Base-by-base conservation (phyloP, 2,329 filamentous ascomycete genomes). In the Hymenoscyphus fructigenus region DNA sequence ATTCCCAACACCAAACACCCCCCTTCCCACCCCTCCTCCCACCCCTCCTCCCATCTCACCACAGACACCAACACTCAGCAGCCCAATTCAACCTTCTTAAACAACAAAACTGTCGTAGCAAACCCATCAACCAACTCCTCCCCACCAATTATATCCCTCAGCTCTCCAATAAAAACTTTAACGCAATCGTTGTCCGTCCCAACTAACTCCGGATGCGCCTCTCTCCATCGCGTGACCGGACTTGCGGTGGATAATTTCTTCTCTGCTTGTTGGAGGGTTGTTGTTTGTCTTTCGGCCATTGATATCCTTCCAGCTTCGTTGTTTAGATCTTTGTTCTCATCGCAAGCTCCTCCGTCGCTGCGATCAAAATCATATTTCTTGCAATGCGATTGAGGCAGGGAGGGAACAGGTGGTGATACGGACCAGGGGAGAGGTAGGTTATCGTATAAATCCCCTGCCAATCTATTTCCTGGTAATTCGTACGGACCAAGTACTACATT, bases 391-490 rank as follows among this genome's bases (percentile, higher is more conserved):
- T 76, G 55, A 0, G 75, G 70, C 70, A 83, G 77, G 2, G 65
- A 70, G 2, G 67, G 34, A 0, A 75, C 69, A 0, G 73, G 63
- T 1, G 68, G 64, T 1, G 68, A 67, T 10, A 77, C 44, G 7
- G 71, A 72, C 82, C 83, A 85, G 0, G 82, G 82, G 6, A 84
- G 68, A 2, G 66, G 60, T 0, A 84, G 74, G 5, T 77, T 67
- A 4, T 71, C 70, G 66, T 84, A 85, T 60, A 77, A 70, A 3
- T 76, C 70, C 2, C 75, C 71, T 0, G 76, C 73, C 3, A 81
- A 47, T 1, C 65, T 65, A 61, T 82, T 84, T 0, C 78, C 77
- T 0, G 72, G 72, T 1, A 73, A 60, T 26, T 75, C 74, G 65
- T 79, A 81, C 0, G 78, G 78, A 0, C 32, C 67, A 0, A 84